A percentile compares a stretch with the other conserved stretches of the same genome.
Evolutionary conservation across 352 stramenopile genomes (phyloP).

Genomic region (Phytopythium mirpurense): DNA sequence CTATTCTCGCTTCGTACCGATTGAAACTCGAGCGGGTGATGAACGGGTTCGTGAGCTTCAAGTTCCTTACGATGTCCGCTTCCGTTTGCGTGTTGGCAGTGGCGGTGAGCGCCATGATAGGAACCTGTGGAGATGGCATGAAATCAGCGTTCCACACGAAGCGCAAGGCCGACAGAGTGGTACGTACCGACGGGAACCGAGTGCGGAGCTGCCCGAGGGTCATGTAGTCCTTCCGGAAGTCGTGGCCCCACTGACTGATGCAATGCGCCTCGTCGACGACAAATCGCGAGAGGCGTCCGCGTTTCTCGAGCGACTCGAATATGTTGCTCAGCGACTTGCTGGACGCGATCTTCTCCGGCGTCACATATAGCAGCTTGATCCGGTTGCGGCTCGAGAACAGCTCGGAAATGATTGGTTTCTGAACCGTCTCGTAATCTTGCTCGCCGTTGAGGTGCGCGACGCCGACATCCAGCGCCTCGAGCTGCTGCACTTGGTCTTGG

Average conservation of each 20-base stretch:
- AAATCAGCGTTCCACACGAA: background rate
- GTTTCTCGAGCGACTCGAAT: constrained; percentile 72
- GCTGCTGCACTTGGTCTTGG: constrained; percentile 97
- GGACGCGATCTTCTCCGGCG: constrained; percentile 95
- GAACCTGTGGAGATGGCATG: constrained; percentile 33
- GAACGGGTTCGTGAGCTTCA: constrained; percentile 70
- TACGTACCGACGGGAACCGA: constrained; percentile 90
- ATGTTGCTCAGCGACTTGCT: constrained; percentile 85
- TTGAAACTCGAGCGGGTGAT: constrained; percentile 84
- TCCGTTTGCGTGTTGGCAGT: constrained; percentile 85
- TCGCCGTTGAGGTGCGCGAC: constrained; percentile 84
- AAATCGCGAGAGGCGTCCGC: constrained; percentile 92
- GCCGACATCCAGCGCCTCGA: constrained; percentile 91
- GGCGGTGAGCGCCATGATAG: constrained; percentile 85
- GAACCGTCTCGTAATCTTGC: constrained; percentile 82
- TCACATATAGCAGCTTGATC: constrained; percentile 98
- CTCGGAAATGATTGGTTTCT: constrained; percentile 84
- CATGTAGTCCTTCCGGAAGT: constrained; percentile 99
- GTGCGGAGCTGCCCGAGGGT: constrained; percentile 87
- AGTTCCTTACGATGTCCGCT: constrained; percentile 75
- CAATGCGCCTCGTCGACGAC: constrained; percentile 97
- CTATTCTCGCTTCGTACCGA: constrained; percentile 26
- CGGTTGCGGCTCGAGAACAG: constrained; percentile 79
- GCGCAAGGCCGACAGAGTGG: background rate
- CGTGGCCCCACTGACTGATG: constrained; percentile 98